These are phyloP conservation scores for Chrysanthemum lavandulifolium DNA, from an alignment of 129 eudicot species.

Conservation along the genomic window DNA sequence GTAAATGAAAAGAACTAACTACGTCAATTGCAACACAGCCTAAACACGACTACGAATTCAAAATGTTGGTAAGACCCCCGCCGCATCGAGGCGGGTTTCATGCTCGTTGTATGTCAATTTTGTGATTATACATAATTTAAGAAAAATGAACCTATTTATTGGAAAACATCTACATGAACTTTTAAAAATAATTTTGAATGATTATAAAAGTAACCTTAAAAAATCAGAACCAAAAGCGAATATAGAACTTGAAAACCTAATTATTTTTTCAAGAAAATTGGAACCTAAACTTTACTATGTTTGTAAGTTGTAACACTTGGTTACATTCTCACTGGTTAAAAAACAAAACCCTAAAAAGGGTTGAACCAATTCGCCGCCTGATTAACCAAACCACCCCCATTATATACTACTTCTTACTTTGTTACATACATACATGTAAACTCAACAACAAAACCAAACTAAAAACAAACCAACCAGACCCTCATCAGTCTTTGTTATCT, in stretches of 20 bases:
- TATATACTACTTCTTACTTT: background rate
- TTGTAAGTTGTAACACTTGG: conserved; percentile 22
- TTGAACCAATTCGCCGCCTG: conserved; percentile 79
- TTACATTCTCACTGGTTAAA: conserved; percentile 15
- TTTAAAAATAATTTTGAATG: no score
- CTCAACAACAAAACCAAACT: background rate
- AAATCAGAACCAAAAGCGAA: background rate
- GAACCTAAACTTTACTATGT: no score
- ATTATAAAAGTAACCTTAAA: background rate
- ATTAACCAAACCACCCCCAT: conserved; percentile 39
- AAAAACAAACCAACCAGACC: conserved; percentile 18
- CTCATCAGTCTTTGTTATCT: conserved; percentile 29
- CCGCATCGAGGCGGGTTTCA: no score
- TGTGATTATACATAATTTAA: no score
- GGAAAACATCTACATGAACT: no score
- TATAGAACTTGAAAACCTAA: background rate
- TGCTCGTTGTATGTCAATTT: no score
- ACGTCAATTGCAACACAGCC: no score
- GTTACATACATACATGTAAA: conserved; percentile 16
- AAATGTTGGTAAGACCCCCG: no score
- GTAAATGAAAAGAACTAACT: no score
- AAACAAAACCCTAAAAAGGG: conserved; percentile 82
- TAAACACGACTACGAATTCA: no score
- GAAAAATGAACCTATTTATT: no score
- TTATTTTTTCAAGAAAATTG: no score